These are phyloP conservation scores for Sporothrix curviconia DNA, from an alignment of 2,329 filamentous ascomycete genomes.

Conservation along the genomic window DNA sequence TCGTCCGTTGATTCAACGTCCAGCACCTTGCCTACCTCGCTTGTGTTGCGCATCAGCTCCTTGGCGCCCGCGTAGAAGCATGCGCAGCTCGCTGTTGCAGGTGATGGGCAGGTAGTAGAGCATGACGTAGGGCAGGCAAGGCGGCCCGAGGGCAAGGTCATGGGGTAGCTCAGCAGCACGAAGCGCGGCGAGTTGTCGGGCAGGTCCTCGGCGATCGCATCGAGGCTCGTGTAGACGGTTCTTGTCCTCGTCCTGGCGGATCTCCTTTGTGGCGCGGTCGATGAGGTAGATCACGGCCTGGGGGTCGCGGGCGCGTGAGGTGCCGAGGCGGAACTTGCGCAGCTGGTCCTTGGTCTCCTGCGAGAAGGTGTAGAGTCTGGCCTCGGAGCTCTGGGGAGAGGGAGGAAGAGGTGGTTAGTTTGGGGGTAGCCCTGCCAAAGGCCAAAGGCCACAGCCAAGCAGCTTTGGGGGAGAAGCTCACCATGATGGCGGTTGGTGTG, in stretches of 20 bases:
- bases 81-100: conserved; percentile 77
- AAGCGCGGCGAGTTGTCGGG: conserved; percentile 89
- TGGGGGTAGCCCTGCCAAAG: not conserved
- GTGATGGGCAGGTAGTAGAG: conserved; percentile 92
- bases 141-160: conserved; percentile 76
- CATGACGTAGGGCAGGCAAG: conserved; percentile 84
- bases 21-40: conserved; percentile 80
- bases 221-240: conserved; percentile 72
- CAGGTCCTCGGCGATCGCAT: conserved; percentile 78
- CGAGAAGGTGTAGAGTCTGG: conserved; percentile 87
- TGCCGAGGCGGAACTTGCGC: conserved; percentile 88
- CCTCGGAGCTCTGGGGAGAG: conserved; percentile 60
- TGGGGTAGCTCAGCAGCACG: conserved; percentile 81
- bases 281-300: conserved; percentile 93
- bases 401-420: not conserved
- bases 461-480: too few relatives aligned
- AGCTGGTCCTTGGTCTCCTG: conserved; percentile 82
- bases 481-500: too few relatives aligned
- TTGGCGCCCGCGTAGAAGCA: conserved; percentile 96
- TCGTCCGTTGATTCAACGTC: conserved; percentile 79
- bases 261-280: conserved; percentile 83
- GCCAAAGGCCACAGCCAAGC: too few relatives aligned
- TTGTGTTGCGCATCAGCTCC: conserved; percentile 88
- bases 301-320: conserved; percentile 76
- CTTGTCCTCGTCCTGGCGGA: conserved; percentile 72